Conservation (phyloP, 2,329 filamentous ascomycete species). For the Orbilia quercus region DNA sequence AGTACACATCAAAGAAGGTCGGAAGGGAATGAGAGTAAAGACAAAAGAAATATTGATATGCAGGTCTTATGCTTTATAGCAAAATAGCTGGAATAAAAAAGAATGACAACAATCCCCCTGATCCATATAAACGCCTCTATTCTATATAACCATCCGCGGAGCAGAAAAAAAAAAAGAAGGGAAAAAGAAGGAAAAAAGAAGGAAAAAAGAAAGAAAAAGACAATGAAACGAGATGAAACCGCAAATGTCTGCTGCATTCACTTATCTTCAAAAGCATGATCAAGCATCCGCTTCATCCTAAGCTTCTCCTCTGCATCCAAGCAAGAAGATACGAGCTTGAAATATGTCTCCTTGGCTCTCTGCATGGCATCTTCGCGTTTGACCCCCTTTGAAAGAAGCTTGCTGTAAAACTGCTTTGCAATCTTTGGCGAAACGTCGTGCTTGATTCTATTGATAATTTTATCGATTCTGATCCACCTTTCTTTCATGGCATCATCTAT, state of each 20-base stretch:
- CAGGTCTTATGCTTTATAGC: not conserved
- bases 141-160: not conserved
- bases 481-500: not conserved
- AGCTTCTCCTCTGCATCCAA: not conserved
- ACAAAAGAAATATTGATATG: not conserved
- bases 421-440: not conserved
- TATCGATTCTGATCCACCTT: not conserved
- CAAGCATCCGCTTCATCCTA: not conserved
- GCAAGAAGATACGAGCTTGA: not conserved
- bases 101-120: not conserved
- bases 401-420: constrained; percentile 10
- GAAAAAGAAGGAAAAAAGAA: not conserved
- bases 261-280: not conserved
- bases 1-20: constrained; percentile 2
- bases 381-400: constrained; percentile 14
- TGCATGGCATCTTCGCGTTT: not conserved
- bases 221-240: too few relatives aligned
- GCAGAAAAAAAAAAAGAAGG: not conserved
- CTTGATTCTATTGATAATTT: not conserved
- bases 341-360: not conserved
- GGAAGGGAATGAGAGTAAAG: not conserved
- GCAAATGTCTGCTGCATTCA: not conserved
- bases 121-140: constrained; percentile 5
- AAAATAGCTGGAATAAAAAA: constrained; percentile 9
- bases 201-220: not conserved